Base-by-base conservation (phyloP, 1,139 yeast species). In the Candida tetrigidarum region DNA sequence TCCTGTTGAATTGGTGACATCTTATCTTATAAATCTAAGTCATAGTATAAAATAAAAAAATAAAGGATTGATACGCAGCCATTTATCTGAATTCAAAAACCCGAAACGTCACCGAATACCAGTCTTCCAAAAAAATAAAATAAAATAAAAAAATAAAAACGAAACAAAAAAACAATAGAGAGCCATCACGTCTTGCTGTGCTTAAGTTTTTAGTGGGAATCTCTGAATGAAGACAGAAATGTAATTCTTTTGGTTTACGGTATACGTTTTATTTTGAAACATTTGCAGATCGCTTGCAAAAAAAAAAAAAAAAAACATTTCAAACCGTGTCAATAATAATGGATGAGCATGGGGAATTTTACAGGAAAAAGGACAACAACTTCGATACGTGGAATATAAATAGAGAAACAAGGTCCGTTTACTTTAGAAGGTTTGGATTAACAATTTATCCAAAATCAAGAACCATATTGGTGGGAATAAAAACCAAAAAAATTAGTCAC, bases 401-500 rank as follows among this genome's bases (percentile, higher is more conserved):
- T 18, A 32, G 25, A 19, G 16, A 11, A 14, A n/a, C 5, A 19
- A 19, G 15, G 23, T 32, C 9, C 15, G n/a, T 18, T 18, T 10
- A 10, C 18, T 32, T 11, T 18, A 10, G n/a, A n/a, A n/a, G n/a
- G 9, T 18, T 18, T 16, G 15, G n/a, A 12, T 10, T 4, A 30
- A 15, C 15, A 30, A 4, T 30, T 20, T 8, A 16, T 30, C 22
- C 14, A 26, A 16, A 9, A 4, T n/a, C 20, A 32, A 15, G 8
- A 32, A 19, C 19, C 36, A 19, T 15, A 10, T 5, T 32, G n/a
- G 14, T n/a, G 22, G 18, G 36, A 19, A n/a, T n/a, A n/a, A n/a
- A n/a, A n/a, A n/a, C n/a, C n/a, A n/a, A n/a, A n/a, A 32, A 32
- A 32, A 32, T 19, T 19, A n/a, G 36, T 32, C 36, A 32, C 25